Conservation (phyloP, 345 rosid species). For the Euphorbia lathyris region DNA sequence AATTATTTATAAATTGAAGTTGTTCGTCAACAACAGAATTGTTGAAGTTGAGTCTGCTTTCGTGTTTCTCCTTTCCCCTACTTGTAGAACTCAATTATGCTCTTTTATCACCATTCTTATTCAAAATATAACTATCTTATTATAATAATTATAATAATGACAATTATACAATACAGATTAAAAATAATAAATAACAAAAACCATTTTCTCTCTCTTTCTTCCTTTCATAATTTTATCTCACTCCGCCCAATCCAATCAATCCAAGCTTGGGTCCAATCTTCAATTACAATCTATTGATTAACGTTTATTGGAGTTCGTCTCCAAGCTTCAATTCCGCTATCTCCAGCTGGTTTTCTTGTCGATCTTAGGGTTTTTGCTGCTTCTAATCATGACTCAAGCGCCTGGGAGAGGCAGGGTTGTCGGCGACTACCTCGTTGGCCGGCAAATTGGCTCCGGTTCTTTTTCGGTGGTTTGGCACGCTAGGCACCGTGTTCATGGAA, state of each 20-base stretch:
- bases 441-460: slow-evolving; percentile 94
- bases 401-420: slow-evolving; percentile 62
- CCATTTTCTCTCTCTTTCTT: slow-evolving; percentile 13
- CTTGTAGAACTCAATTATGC: not conserved
- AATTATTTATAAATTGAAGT: no score
- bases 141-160: no score
- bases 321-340: slow-evolving; percentile 16
- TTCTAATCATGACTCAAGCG: slow-evolving; percentile 56
- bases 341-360: slow-evolving; percentile 26
- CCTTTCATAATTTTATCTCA: slow-evolving; percentile 20
- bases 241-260: slow-evolving; percentile 27
- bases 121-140: no score
- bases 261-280: slow-evolving; percentile 34
- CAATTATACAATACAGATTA: not conserved
- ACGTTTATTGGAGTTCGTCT: slow-evolving; percentile 13
- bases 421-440: slow-evolving; percentile 82
- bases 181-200: no score
- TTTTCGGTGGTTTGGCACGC: slow-evolving; percentile 97
- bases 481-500: slow-evolving; percentile 81
- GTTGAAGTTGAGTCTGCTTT: not conserved
- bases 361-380: slow-evolving; percentile 28
- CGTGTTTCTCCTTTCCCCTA: not conserved
- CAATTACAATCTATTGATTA: slow-evolving; percentile 23
- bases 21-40: not conserved
- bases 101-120: not conserved